A percentile compares a stretch with the other conserved stretches of the same genome.
Evolutionary conservation across 306 rosid species (phyloP).

Genomic region (Pueraria montana): DNA sequence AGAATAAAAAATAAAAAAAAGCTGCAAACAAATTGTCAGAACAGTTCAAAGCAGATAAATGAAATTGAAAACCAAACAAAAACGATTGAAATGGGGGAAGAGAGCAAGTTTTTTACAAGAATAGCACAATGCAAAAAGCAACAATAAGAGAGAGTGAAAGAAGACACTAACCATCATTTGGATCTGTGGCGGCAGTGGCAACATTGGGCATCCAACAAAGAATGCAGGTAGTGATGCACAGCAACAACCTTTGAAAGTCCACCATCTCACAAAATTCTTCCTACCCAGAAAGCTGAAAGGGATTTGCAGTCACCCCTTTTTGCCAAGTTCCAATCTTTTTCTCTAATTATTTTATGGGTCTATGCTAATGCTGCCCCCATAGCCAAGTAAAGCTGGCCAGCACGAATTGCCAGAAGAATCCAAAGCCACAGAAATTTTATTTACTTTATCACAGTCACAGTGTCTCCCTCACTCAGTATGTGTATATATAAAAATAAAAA

Average conservation of each 20-base stretch:
- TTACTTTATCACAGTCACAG: constrained; percentile 38
- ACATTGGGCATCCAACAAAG: constrained; percentile 57
- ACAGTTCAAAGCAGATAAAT: constrained; percentile 10
- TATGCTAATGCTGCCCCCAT: constrained; percentile 52
- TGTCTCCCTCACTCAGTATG: neutral
- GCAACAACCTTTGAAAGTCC: constrained; percentile 57
- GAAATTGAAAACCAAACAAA: constrained; percentile 19
- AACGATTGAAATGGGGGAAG: constrained; percentile 20
- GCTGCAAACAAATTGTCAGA: neutral
- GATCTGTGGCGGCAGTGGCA: constrained; percentile 87
- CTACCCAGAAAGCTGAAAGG: constrained; percentile 55
- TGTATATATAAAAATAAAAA: neutral
- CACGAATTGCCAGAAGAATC: constrained; percentile 86
- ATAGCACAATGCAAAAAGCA: constrained; percentile 43
- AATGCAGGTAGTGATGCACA: constrained; percentile 72
- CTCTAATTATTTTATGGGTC: constrained; percentile 42
- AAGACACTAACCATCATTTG: constrained; percentile 73
- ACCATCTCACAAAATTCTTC: constrained; percentile 57
- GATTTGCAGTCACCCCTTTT: constrained; percentile 46
- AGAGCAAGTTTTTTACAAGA: constrained; percentile 2
- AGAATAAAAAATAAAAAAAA: neutral
- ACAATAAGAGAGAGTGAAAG: constrained; percentile 6
- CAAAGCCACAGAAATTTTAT: constrained; percentile 79
- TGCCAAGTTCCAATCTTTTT: constrained; percentile 24
- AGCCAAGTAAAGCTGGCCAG: constrained; percentile 80